These are phyloP conservation scores for Syzygium jambos DNA, from an alignment of 345 rosid genomes.

Conservation along the genomic window DNA sequence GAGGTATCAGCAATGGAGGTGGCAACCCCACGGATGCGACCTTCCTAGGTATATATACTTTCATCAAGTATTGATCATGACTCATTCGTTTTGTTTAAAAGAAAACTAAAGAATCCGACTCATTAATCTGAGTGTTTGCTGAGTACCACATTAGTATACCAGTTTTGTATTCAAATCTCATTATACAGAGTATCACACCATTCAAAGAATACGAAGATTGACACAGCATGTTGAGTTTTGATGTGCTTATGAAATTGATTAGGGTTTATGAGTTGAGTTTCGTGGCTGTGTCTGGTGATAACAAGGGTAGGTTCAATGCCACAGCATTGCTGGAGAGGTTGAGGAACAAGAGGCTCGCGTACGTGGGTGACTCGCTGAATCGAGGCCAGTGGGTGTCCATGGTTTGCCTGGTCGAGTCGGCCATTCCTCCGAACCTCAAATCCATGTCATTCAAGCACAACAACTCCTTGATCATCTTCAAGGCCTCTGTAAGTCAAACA, in stretches of 20 bases:
- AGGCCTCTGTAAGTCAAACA: background rate
- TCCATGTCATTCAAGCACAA: slow-evolving; percentile 55
- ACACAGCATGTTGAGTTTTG: background rate
- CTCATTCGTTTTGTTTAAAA: background rate
- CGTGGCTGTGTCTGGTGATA: background rate
- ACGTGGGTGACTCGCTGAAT: slow-evolving; percentile 87
- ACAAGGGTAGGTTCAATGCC: background rate
- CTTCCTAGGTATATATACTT: slow-evolving; percentile 50
- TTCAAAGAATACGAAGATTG: too few species aligned
- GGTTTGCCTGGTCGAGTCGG: slow-evolving; percentile 71
- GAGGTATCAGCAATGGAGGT: slow-evolving; percentile 65
- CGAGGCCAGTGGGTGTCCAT: slow-evolving; percentile 94
- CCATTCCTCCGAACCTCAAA: slow-evolving; percentile 36
- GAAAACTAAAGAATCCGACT: background rate
- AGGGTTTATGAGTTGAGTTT: background rate
- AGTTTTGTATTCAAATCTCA: too few species aligned
- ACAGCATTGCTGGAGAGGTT: slow-evolving; percentile 63
- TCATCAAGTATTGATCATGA: background rate
- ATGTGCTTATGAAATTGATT: background rate
- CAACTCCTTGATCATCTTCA: slow-evolving; percentile 26
- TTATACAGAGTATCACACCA: too few species aligned
- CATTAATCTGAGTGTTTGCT: background rate
- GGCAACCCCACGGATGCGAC: slow-evolving; percentile 85
- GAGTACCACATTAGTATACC: too few species aligned
- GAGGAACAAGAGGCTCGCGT: slow-evolving; percentile 86